Base-by-base conservation (phyloP, 768 basidiomycete genomes). In the Kwoniella dejecticola region DNA sequence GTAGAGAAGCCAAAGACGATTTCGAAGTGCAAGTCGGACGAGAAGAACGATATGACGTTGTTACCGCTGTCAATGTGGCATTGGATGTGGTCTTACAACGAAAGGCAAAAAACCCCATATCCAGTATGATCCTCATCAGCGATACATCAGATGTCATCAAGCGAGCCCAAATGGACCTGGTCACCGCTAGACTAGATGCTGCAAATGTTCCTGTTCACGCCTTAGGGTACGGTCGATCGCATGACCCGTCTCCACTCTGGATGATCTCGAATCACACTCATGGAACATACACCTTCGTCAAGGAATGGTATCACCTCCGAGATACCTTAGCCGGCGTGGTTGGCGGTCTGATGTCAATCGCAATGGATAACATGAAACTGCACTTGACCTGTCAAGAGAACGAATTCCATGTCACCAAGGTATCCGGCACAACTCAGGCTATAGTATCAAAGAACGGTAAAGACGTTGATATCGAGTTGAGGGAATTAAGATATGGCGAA, bases 171-270 rank as follows among this genome's bases (percentile, higher is more conserved):
- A 98, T 99, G 92, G 96, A 99, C 77, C 84, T 99, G 15, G 94
- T 97, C 15, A 88, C 97, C 47, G 94, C 95, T 44, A 88, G 96
- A 36, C 89, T 93, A 1, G 96, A 99, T 74, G 95, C 96, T 12
- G 96, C 91, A 29, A 92, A 92, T 76, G 87, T 96, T 24, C 94
- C 96, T 3, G 96, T 99, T 57, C 95, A 99, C 78, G 89, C 94
- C 2, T 89, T 99, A 67, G 96, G 96, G 52, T 99, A 95, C 72
- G 95, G 94, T 26, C 89, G 91, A 61, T 90, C 91, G 15, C 96
- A 98, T 75, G 96, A 98, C 78, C 96, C 96, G 17, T 91, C 91
- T 13, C 95, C 93, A 6, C 85, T 99, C 31, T 98, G 96, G 96
- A 86, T 98, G 46, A 94, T 99, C 84, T 97, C 94, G 10, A 98